Percentiles rank a stretch among this genome's conserved stretches.
phyloP scores from a whole-genome alignment of 495 filamentous ascomycete genomes.

The Xylaria grammica region DNA sequence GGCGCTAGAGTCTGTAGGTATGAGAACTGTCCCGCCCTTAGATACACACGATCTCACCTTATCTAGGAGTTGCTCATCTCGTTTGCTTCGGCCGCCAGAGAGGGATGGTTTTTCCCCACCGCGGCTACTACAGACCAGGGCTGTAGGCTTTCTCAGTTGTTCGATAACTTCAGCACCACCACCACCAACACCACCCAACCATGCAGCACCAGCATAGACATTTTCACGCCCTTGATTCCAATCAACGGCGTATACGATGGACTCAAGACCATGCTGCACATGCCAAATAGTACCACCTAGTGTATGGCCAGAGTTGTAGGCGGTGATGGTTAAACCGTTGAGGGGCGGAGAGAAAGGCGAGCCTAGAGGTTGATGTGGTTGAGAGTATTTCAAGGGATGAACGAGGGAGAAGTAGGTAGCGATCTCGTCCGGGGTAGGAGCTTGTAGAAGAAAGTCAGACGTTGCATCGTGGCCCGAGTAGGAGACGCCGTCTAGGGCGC shows the following conservation, averaged over 20 bases:
- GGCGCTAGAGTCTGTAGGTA: conserved; percentile 93
- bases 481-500: conserved; percentile 71
- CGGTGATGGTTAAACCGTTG: conserved; percentile 92
- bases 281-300: conserved; percentile 99
- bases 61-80: conserved; percentile 84
- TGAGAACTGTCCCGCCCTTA: conserved; percentile 89
- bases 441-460: conserved; percentile 72
- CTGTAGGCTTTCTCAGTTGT: conserved; percentile 88
- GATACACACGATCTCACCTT: conserved; percentile 77
- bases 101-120: conserved; percentile 75
- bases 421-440: conserved; percentile 86
- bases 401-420: conserved; percentile 91
- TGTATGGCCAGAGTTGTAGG: conserved; percentile 95
- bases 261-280: conserved; percentile 95
- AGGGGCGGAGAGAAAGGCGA: conserved; percentile 87
- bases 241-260: conserved; percentile 95
- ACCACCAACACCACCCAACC: conserved; percentile 80
- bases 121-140: conserved; percentile 85
- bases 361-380: conserved; percentile 84
- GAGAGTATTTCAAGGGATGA: conserved; percentile 93
- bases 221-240: conserved; percentile 97
- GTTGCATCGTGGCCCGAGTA: conserved; percentile 59
- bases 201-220: conserved; percentile 89
- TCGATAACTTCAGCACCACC: conserved; percentile 90
- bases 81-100: conserved; percentile 71